A percentile compares a stretch with the other conserved stretches of the same genome.
These are phyloP conservation scores for Lentinula sp. DNA, from an alignment of 768 basidiomycete genomes.

Conservation along the genomic window DNA sequence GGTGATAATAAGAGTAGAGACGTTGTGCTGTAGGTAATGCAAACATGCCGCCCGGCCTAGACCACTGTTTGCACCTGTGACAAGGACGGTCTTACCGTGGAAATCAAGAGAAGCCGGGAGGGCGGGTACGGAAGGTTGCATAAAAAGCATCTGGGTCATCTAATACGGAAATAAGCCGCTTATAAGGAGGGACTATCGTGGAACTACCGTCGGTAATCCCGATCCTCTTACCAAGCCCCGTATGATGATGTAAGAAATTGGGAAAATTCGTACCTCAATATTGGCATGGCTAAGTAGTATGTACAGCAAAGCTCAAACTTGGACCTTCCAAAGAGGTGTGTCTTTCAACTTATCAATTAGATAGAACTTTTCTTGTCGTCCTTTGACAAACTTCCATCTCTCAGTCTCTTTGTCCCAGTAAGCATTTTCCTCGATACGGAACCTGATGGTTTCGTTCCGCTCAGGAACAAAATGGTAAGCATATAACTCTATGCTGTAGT, in stretches of 20 bases:
- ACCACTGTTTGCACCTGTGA: constrained; percentile 17
- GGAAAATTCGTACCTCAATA: background rate
- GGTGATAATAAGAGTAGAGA: constrained; percentile 13
- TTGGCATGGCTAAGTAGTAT: background rate
- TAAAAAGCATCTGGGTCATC: constrained; percentile 2
- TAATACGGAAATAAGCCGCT: background rate
- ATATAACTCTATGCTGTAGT: constrained; percentile 49
- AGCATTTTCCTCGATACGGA: constrained; percentile 39
- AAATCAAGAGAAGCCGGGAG: constrained; percentile 13
- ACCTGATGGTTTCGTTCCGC: constrained; percentile 39
- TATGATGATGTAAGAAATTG: background rate
- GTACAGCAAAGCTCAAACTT: background rate
- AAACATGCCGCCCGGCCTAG: constrained; percentile 11
- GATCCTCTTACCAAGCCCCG: background rate
- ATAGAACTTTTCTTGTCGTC: constrained; percentile 43
- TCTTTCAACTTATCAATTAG: constrained; percentile 22
- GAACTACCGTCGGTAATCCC: background rate
- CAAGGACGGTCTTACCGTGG: constrained; percentile 25
- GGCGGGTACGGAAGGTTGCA: constrained; percentile 10
- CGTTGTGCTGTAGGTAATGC: constrained; percentile 12
- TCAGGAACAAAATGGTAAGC: constrained; percentile 44
- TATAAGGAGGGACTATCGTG: background rate
- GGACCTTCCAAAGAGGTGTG: background rate
- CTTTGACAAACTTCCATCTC: constrained; percentile 43
- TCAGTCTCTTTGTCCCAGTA: constrained; percentile 31